These are phyloP conservation scores for Stephania cephalantha DNA, from an alignment of 164 flowering plant genomes.

Conservation along the genomic window DNA sequence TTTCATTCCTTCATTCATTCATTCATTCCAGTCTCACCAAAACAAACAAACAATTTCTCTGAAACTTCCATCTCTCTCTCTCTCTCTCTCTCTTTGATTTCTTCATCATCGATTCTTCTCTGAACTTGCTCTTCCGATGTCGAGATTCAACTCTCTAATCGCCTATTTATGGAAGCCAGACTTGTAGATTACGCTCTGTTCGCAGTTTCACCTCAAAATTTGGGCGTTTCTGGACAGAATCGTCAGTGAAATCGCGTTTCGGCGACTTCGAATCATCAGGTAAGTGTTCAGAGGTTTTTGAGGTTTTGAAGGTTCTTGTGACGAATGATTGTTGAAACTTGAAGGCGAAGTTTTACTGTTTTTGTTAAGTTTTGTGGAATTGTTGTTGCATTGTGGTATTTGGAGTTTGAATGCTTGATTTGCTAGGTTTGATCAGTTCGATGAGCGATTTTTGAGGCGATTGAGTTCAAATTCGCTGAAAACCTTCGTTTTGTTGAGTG, in stretches of 20 bases:
- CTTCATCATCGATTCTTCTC: not conserved
- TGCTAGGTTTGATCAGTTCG: not conserved
- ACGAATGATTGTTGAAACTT: not conserved
- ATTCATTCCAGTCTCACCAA: not conserved
- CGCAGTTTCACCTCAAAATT: not conserved
- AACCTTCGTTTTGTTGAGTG: too few species aligned
- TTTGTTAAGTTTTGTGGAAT: not conserved
- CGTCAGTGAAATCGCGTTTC: not conserved
- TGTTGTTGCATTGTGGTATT: not conserved
- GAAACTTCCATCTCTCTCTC: not conserved
- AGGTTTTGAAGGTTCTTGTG: not conserved
- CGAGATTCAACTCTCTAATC: not conserved
- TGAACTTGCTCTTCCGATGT: not conserved
- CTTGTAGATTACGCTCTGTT: not conserved
- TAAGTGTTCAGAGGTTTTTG: not conserved
- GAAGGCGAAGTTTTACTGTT: not conserved
- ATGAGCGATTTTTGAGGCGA: not conserved
- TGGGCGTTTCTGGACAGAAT: not conserved
- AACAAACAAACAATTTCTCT: not conserved
- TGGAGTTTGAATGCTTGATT: too few species aligned
- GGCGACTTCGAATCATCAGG: not conserved
- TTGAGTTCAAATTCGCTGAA: not conserved
- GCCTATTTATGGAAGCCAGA: not conserved
- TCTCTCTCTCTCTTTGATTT: not conserved
- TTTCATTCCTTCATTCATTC: not conserved